Evolutionary conservation across 139 green algal genomes (phyloP).

Genomic region (Picochlorum sp.): DNA sequence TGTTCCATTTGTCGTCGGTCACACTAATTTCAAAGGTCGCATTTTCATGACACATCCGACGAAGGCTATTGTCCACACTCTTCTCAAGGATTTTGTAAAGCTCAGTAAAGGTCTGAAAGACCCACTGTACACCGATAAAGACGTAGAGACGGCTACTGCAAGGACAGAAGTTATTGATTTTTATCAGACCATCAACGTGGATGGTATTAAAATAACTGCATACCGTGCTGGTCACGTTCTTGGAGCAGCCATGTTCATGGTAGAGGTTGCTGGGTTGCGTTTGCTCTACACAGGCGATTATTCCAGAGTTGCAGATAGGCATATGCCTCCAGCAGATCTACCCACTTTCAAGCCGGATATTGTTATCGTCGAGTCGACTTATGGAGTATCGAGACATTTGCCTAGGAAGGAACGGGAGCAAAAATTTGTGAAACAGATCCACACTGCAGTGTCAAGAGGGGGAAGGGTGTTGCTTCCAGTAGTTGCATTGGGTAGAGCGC

Average conservation of each 20-base stretch:
- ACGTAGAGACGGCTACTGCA: conserved; percentile 75
- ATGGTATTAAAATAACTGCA: conserved; percentile 74
- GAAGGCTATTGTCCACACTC: conserved; percentile 87
- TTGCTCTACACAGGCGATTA: conserved; percentile 96
- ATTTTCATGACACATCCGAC: conserved; percentile 99
- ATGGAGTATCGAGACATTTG: conserved; percentile 81
- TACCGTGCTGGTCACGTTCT: conserved; percentile 93
- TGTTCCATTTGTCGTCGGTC: conserved; percentile 78
- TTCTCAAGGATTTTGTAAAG: conserved; percentile 83
- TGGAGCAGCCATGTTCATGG: conserved; percentile 97
- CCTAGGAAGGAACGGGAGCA: conserved; percentile 72
- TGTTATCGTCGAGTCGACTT: conserved; percentile 89
- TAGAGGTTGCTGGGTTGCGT: conserved; percentile 84
- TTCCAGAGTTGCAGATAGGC: conserved; percentile 67
- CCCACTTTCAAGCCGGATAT: conserved; percentile 71
- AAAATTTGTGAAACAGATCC: conserved; percentile 62
- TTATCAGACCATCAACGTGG: conserved; percentile 77
- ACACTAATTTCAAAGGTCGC: conserved; percentile 80
- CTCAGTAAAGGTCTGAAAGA: conserved; percentile 31
- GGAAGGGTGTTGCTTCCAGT: conserved; percentile 88
- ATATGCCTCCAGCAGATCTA: conserved; percentile 85
- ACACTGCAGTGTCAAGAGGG: conserved; percentile 46
- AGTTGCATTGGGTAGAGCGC: conserved; percentile 85
- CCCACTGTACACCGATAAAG: conserved; percentile 65
- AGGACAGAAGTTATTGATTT: conserved; percentile 96